Conservation (phyloP, 2,329 filamentous ascomycete genomes). For the Alternaria atra region DNA sequence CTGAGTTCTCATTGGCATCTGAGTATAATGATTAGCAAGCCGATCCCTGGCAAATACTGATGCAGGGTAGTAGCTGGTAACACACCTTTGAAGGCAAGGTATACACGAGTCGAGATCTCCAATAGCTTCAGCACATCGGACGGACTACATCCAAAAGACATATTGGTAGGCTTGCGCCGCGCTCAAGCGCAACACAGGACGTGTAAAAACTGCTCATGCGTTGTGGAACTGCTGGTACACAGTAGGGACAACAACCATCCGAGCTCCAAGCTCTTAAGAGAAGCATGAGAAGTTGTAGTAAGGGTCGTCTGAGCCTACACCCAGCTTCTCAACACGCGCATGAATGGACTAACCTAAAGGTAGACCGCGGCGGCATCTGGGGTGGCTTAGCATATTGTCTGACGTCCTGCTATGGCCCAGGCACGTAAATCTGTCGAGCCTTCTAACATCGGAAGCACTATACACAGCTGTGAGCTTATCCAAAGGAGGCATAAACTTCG, state of each 20-base stretch:
- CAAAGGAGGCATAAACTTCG: conserved; percentile 9
- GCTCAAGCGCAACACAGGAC: conserved; percentile 37
- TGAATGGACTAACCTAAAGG: conserved; percentile 21
- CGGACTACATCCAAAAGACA: conserved; percentile 46
- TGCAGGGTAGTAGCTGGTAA: background rate
- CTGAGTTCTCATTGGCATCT: conserved; percentile 49
- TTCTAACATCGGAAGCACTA: conserved; percentile 15
- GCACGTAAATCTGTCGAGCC: conserved; percentile 15
- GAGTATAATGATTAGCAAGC: conserved; percentile 15
- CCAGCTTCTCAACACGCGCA: conserved; percentile 4
- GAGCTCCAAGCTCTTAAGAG: conserved; percentile 23
- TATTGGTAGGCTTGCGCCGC: conserved; percentile 32
- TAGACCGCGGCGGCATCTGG: conserved; percentile 17
- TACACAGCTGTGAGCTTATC: conserved; percentile 8
- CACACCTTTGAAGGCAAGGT: conserved; percentile 46
- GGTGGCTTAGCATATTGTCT: conserved; percentile 29
- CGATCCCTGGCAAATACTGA: background rate
- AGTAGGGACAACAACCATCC: conserved; percentile 24
- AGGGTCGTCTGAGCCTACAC: conserved; percentile 18
- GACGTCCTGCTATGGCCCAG: conserved; percentile 13
- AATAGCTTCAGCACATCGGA: conserved; percentile 44
- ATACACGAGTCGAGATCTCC: conserved; percentile 43
- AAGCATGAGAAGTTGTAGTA: conserved; percentile 17
- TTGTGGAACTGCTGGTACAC: conserved; percentile 9
- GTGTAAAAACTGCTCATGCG: conserved; percentile 34